Base-by-base conservation (phyloP, 2,329 filamentous ascomycete genomes). In the Claviceps capensis region DNA sequence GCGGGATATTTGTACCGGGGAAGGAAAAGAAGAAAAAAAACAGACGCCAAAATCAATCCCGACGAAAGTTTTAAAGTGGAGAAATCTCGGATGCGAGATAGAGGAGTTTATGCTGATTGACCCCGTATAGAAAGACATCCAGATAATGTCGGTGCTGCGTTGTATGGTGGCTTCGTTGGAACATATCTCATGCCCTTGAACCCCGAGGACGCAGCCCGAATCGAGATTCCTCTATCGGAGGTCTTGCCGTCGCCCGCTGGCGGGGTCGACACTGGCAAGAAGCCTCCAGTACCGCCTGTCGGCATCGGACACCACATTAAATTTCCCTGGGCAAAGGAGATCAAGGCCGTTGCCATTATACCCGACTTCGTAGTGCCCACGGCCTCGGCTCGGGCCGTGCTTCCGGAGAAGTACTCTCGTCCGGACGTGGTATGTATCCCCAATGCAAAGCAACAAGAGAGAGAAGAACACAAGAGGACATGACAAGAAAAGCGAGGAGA, bases 271-370 rank as follows among this genome's bases (percentile, higher is more conserved):
- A 97, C 91, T 1, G 91, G 93, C 42, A 76, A 86, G 61, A 82
- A 75, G 59, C 93, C 93, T 19, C 91, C 93, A 5, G 79, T 88
- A 64, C 93, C 93, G n/a, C 93, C 93, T 2, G 67, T 84, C 59
- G 87, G 89, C 62, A 97, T 98, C 61, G 93, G 91, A 48, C 90
- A 96, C 68, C 95, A 95, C 72, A 90, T 94, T 71, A 91, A 90
- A 68, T 97, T 96, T 69, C 82, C 82, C 43, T 97, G 91, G 91
- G 85, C 88, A 53, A 81, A 83, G 57, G 88, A 95, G 67, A 95
- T 98, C 75, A 97, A 96, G 74, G 91, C 90, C 56, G 85, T 98
- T 58, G 89, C 90, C 58, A 91, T 98, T 61, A 95, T 98, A 55
- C 93, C 93, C 8, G 81, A 95, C 61, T 98, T 97, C 63, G 87